Conservation (phyloP, 306 rosid genomes). For the Acacia acuminata region DNA sequence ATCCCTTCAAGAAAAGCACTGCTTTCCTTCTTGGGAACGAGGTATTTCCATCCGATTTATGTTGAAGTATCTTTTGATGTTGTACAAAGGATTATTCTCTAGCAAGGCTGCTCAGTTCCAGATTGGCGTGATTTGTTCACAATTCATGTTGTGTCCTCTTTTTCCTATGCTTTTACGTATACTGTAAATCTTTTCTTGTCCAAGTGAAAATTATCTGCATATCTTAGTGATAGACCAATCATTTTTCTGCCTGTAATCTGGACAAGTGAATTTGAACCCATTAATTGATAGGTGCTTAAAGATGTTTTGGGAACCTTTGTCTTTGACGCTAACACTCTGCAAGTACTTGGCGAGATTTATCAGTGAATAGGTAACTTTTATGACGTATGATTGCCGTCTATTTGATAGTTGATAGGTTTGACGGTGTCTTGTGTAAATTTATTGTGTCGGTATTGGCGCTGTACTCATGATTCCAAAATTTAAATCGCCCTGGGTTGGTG, state of each 20-base stretch:
- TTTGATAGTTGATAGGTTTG: not conserved
- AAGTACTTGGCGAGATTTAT: not conserved
- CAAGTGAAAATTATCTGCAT: not conserved
- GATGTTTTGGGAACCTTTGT: not conserved
- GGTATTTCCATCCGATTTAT: constrained; percentile 33
- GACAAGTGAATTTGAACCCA: not conserved
- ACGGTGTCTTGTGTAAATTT: not conserved
- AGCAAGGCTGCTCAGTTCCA: not conserved
- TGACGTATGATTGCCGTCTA: not conserved
- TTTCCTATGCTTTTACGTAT: not conserved
- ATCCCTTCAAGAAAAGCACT: constrained; percentile 79
- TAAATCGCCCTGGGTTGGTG: not conserved
- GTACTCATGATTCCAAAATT: not conserved
- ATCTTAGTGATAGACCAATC: not conserved
- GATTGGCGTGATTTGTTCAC: not conserved
- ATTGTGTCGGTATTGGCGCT: not conserved
- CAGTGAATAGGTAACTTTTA: not conserved
- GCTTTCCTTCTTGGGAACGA: constrained; percentile 95
- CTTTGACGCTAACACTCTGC: not conserved
- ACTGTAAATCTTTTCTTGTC: not conserved
- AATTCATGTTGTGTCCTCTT: not conserved
- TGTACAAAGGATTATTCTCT: not conserved
- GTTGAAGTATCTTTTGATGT: not conserved
- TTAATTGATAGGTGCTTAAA: not conserved
- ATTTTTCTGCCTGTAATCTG: not conserved